A percentile compares a stretch with the other conserved stretches of the same genome.
These are phyloP conservation scores for Bassia scoparia DNA, from an alignment of 148 eudicot species.

Conservation along the genomic window DNA sequence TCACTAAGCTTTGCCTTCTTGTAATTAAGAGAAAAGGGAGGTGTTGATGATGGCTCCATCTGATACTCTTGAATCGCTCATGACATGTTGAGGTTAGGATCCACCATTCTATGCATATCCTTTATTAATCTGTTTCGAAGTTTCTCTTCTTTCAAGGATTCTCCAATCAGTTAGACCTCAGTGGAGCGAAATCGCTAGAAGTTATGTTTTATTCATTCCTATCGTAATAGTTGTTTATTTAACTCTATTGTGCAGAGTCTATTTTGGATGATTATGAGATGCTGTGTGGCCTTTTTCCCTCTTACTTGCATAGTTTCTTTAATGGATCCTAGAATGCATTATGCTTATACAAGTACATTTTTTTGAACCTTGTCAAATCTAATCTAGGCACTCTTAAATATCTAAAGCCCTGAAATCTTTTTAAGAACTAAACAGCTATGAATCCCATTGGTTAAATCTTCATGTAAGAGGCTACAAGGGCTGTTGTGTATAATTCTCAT, in stretches of 20 bases:
- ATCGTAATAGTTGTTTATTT: too few relatives aligned
- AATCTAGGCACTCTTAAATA: not conserved
- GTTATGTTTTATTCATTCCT: too few relatives aligned
- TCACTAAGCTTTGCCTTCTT: not conserved
- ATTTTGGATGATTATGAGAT: not conserved
- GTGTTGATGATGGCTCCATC: too few relatives aligned
- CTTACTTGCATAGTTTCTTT: not conserved
- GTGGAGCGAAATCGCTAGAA: not conserved
- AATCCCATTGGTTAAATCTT: not conserved
- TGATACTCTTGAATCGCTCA: too few relatives aligned
- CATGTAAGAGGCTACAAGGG: too few relatives aligned
- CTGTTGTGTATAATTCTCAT: not conserved
- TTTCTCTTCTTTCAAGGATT: too few relatives aligned
- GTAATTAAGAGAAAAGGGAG: too few relatives aligned
- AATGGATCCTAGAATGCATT: too few relatives aligned
- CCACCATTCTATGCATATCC: not conserved
- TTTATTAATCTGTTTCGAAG: too few relatives aligned
- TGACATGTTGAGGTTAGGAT: too few relatives aligned
- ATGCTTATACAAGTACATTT: not conserved
- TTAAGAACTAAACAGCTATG: not conserved
- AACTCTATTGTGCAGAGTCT: not conserved
- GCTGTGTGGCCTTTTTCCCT: not conserved
- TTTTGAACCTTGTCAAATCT: not conserved
- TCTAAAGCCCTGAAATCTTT: not conserved
- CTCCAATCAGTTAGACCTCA: too few relatives aligned